Evolutionary conservation across 2,329 filamentous ascomycete species (phyloP), one percentile per base, ranked within the genome.

Genomic region (Thelonectria blattea): DNA sequence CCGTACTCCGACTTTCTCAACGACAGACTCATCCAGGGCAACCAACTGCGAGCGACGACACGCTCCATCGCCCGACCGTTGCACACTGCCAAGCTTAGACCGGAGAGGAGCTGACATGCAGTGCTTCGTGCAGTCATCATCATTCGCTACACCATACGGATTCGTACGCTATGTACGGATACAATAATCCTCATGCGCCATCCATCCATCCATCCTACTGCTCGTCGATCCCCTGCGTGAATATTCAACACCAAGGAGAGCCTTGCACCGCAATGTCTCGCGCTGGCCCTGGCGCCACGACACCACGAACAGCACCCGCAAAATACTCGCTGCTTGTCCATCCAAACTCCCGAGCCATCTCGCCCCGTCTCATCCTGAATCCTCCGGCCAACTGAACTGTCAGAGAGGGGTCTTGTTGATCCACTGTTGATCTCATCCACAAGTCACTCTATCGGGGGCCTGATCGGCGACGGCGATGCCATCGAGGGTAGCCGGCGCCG

Each of bases 351-450:
- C 42, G 18, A 22, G 11, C 5, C 42, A 22, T 27, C 12, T 24
- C 42, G 42, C 17, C 42, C 17, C 17, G 12, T 24, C 42, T 46
- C 20, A 18, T 24, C 42, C 42, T 24, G 42, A 46, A 46, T 24
- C 20, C 20, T 24, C 17, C 5, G 11, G 15, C 34, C 42, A 24
- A 46, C 42, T 14, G 18, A 46, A 22, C 11, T 46, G 42, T 24
- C 18, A 43, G 41, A 43, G 41, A 43, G 42, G 42, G 42, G 42
- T 9, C 8, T 15, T 46, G 42, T 24, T 11, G 42, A 61, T 47
- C 47, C 63, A 68, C 61, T 56, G 67, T 55, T 56, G 65, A 69
- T 69, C 66, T 51, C 18, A 7, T 18, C 48, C 57, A 52, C 41
- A 10, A 22, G 22, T 48, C 32, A 22, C 47, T 43, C 50, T 27